Evolutionary conservation across 202 grass and related monocot genomes (phyloP).

Genomic region (Zizania palustris): DNA sequence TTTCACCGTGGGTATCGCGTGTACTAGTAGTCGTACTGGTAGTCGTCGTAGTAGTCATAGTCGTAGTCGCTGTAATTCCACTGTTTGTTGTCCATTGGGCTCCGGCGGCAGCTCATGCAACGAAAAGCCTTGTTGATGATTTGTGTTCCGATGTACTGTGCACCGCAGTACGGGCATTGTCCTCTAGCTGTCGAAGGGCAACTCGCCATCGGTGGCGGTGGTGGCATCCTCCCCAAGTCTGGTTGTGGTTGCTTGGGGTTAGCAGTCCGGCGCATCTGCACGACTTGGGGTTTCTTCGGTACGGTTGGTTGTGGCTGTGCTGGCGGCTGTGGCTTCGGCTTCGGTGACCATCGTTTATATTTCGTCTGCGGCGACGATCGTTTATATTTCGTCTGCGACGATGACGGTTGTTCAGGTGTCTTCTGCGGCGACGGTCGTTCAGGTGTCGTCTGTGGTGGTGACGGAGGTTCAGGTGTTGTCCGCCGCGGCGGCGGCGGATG

Average conservation of each 20-base stretch:
- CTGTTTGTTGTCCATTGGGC: background rate
- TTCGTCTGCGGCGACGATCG: background rate
- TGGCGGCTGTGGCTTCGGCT: background rate
- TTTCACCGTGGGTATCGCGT: background rate
- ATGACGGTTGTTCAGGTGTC: background rate
- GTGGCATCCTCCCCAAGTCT: background rate
- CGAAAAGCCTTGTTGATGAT: background rate
- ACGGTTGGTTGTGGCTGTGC: background rate
- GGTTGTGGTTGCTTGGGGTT: too few species aligned
- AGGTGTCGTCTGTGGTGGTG: background rate
- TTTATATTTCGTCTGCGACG: too few species aligned
- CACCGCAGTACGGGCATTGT: background rate
- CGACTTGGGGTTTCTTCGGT: background rate
- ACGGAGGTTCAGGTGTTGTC: background rate
- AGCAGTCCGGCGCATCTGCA: background rate
- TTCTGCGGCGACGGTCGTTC: background rate
- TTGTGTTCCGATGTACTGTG: background rate
- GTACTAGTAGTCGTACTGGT: too few species aligned
- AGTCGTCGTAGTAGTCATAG: background rate
- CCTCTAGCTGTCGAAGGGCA: background rate
- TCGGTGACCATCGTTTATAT: background rate
- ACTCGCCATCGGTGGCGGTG: background rate
- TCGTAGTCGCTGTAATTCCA: background rate
- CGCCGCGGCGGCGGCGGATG: too few species aligned
- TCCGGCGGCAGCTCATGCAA: background rate